These are phyloP conservation scores for Mortierella hygrophila DNA, from an alignment of 192 early-diverging fungal genomes.

Conservation along the genomic window DNA sequence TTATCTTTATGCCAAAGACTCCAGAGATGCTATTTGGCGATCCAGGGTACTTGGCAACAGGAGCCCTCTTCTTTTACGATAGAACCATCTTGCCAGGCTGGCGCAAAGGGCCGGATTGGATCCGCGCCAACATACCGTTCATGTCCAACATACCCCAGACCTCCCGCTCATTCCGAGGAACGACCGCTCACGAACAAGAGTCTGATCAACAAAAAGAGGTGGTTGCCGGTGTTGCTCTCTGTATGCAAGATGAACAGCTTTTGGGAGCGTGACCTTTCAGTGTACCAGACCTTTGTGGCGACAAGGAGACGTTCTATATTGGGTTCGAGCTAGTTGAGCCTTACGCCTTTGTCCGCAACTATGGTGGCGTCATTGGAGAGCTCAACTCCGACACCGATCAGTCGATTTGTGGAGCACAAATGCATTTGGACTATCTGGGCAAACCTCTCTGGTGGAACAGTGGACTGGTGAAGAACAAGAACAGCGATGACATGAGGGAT, in stretches of 20 bases:
- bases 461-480: constrained; percentile 61
- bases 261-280: constrained; percentile 55
- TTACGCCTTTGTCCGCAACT: constrained; percentile 61
- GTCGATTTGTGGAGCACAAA: constrained; percentile 58
- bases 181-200: constrained; percentile 68
- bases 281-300: constrained; percentile 64
- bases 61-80: constrained; percentile 69
- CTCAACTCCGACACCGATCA: constrained; percentile 45
- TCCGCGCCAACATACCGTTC: constrained; percentile 60
- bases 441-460: constrained; percentile 66
- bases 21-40: constrained; percentile 65
- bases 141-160: constrained; percentile 44
- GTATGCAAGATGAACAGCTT: constrained; percentile 66
- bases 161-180: constrained; percentile 49
- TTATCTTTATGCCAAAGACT: constrained; percentile 19
- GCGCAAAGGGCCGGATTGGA: constrained; percentile 54
- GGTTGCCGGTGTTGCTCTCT: constrained; percentile 60
- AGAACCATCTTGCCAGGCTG: constrained; percentile 59
- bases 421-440: constrained; percentile 57
- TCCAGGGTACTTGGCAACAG: constrained; percentile 54
- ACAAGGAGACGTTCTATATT: constrained; percentile 75
- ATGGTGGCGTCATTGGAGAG: constrained; percentile 67
- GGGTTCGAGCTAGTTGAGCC: constrained; percentile 72
- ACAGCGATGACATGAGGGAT: constrained; percentile 48
- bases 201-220: constrained; percentile 64